A percentile compares a stretch with the other conserved stretches of the same genome.
These are phyloP conservation scores for Rhodotorula babjevae DNA, from an alignment of 768 basidiomycete genomes.

Conservation along the genomic window DNA sequence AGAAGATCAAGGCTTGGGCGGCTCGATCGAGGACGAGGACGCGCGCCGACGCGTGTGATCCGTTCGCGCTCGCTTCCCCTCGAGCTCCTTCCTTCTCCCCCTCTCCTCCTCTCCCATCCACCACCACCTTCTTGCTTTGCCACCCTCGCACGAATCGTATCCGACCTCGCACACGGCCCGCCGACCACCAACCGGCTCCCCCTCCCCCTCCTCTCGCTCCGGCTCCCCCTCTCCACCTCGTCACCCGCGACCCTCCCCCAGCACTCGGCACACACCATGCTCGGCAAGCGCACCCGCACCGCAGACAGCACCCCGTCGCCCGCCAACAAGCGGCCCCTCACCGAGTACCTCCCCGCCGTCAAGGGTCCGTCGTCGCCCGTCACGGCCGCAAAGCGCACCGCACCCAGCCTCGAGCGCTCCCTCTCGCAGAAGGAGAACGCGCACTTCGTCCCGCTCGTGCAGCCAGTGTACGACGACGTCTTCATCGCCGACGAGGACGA, in stretches of 20 bases:
- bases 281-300: constrained; percentile 4
- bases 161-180: not conserved
- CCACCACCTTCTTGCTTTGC: too few relatives aligned
- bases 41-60: too few relatives aligned
- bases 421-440: constrained; percentile 11
- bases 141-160: too few relatives aligned
- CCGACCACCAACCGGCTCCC: not conserved
- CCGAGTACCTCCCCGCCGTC: not conserved
- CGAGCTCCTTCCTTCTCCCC: too few relatives aligned
- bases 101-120: too few relatives aligned
- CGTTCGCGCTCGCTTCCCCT: too few relatives aligned
- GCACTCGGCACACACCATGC: not conserved
- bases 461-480: not conserved
- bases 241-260: too few relatives aligned
- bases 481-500: not conserved
- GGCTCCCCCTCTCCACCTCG: not conserved
- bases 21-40: too few relatives aligned
- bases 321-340: not conserved
- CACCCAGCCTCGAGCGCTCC: not conserved
- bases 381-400: not conserved
- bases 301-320: not conserved
- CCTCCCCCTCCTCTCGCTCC: too few relatives aligned
- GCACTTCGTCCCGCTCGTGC: not conserved
- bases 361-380: not conserved
- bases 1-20: too few relatives aligned